These are phyloP conservation scores for Rachicladosporium sp. DNA, from an alignment of 2,329 filamentous ascomycete genomes.

Conservation along the genomic window DNA sequence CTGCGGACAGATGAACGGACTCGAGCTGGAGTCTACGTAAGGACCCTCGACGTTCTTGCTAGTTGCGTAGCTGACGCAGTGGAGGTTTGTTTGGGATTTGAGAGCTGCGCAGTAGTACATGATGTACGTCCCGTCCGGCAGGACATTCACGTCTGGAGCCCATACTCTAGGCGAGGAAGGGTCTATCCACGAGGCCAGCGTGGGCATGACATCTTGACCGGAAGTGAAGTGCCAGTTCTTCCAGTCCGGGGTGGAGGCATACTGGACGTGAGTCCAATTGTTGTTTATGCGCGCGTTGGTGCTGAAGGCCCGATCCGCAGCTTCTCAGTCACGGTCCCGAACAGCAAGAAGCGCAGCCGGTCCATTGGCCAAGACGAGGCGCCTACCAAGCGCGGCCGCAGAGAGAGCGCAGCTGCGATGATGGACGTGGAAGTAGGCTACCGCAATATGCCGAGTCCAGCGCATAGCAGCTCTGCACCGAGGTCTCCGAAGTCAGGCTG, in stretches of 20 bases:
- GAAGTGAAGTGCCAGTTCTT: constrained; percentile 35
- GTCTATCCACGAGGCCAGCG: constrained; percentile 36
- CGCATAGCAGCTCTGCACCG: too few species aligned
- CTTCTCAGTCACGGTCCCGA: too few species aligned
- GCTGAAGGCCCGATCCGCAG: constrained; percentile 32
- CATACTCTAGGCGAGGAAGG: constrained; percentile 40
- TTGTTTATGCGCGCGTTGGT: constrained; percentile 32
- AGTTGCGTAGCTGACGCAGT: constrained; percentile 21
- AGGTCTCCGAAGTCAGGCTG: too few species aligned
- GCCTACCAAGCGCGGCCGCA: too few species aligned
- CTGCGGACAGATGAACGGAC: constrained; percentile 17
- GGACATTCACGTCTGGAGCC: constrained; percentile 46
- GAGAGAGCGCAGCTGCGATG: too few species aligned
- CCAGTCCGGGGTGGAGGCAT: constrained; percentile 37
- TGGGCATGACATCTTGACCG: constrained; percentile 40
- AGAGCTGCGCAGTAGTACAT: constrained; percentile 19
- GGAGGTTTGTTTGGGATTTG: constrained; percentile 10
- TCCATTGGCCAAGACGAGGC: too few species aligned
- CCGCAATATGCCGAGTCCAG: too few species aligned
- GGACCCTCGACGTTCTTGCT: constrained; percentile 15
- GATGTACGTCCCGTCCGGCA: constrained; percentile 21
- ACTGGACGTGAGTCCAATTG: constrained; percentile 33
- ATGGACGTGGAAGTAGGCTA: too few species aligned
- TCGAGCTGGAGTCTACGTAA: constrained; percentile 13
- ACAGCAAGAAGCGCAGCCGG: too few species aligned